Percentiles rank a stretch among this genome's conserved stretches.
Conservation (phyloP, 345 rosid genomes). For the Eucalyptus tenuipes region DNA sequence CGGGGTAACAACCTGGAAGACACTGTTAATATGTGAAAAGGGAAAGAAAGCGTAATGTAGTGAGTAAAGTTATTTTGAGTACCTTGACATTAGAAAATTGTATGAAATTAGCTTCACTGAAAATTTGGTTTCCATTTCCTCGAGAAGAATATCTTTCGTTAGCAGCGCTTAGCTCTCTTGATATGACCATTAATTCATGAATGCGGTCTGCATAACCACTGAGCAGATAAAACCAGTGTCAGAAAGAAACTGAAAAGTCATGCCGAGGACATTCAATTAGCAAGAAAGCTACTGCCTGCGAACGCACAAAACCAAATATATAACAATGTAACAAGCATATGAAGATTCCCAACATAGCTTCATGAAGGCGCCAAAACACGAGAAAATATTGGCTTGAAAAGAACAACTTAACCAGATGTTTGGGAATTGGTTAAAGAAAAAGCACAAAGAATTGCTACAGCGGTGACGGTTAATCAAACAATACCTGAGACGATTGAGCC, state of each 20-base stretch:
- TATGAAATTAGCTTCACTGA: conserved; percentile 80
- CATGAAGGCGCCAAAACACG: neutral
- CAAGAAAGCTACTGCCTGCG: neutral
- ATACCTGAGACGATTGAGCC: conserved; percentile 93
- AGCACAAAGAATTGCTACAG: neutral
- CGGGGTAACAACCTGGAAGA: conserved; percentile 88
- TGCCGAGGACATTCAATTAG: neutral
- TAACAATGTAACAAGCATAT: neutral
- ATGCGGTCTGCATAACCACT: conserved; percentile 99
- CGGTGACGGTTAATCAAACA: neutral
- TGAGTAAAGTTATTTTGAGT: conserved; percentile 6
- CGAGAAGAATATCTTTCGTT: conserved; percentile 48
- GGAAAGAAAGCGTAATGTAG: neutral
- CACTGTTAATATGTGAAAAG: neutral
- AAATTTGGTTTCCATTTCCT: conserved; percentile 58
- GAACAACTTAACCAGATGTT: neutral
- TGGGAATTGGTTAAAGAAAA: neutral
- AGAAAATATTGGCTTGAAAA: neutral
- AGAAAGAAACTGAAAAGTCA: neutral
- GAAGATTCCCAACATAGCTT: neutral
- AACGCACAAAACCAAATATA: neutral
- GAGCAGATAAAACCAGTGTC: neutral
- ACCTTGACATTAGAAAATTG: conserved; percentile 97
- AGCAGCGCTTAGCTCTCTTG: conserved; percentile 61
- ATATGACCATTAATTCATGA: conserved; percentile 75